phyloP scores from a whole-genome alignment of 176 grass and related monocot genomes.

The Oryza meyeriana region DNA sequence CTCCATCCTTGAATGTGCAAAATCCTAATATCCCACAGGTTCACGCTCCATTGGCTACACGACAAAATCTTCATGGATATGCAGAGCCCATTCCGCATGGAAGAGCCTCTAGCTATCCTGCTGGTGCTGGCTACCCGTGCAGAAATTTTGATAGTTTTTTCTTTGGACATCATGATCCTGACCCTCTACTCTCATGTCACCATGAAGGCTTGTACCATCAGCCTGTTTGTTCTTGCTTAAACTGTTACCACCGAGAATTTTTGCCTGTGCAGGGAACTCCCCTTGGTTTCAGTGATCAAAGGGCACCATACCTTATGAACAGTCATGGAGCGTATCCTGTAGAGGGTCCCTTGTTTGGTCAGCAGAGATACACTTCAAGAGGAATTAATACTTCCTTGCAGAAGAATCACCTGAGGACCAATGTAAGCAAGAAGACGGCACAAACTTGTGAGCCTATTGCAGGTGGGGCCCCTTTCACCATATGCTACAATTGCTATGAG shows the following conservation, averaged over 20 bases:
- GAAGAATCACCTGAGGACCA: constrained; percentile 38
- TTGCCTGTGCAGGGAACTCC: constrained; percentile 53
- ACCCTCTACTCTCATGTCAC: constrained; percentile 62
- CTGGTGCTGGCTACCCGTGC: constrained; percentile 29
- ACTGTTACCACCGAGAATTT: constrained; percentile 65
- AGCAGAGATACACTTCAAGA: constrained; percentile 51
- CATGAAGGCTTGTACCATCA: constrained; percentile 83
- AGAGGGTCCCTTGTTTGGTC: constrained; percentile 37
- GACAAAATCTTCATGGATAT: constrained; percentile 43
- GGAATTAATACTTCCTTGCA: constrained; percentile 33
- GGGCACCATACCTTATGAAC: constrained; percentile 42
- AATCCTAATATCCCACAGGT: constrained; percentile 43
- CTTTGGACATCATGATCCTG: constrained; percentile 61
- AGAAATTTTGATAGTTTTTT: constrained; percentile 60
- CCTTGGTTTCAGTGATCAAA: constrained; percentile 47
- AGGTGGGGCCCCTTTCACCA: constrained; percentile 75
- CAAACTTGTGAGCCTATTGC: constrained; percentile 58
- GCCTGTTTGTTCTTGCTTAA: constrained; percentile 66
- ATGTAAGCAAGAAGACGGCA: constrained; percentile 47
- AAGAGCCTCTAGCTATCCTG: constrained; percentile 42
- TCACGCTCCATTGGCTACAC: constrained; percentile 48
- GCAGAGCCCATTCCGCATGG: constrained; percentile 32
- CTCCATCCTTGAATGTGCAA: constrained; percentile 30
- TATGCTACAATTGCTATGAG: constrained; percentile 92
- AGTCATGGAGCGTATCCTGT: constrained; percentile 38